Evolutionary conservation across 805 yeast species (phyloP), one percentile per base, ranked within the genome.

Genomic region (Kluyveromyces aestuarii): DNA sequence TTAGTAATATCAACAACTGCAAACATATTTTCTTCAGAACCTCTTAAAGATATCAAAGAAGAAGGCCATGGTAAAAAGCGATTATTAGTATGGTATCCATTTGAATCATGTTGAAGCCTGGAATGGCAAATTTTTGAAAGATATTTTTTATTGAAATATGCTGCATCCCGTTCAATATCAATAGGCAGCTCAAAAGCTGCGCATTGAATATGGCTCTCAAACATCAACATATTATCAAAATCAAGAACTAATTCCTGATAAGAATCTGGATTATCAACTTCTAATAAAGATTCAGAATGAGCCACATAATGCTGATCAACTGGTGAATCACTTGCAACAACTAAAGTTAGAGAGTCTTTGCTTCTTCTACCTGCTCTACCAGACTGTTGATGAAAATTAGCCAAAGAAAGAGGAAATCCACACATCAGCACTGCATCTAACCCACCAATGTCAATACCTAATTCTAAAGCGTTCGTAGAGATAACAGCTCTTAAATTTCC

Each of bases 311-410:
- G 82, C 57, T 88, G 95, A 64, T 91, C 96, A 1, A 88, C 79
- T 0, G 97, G 96, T 14, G 82, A 81, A 25, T 81, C 79, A 37
- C 93, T 84, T 1, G 90, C 93, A 11, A 93, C 87, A 47, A 85
- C 80, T 3, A 93, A 69, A 0, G 96, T 91, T 60, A 93, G 67
- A 4, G 96, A 87, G 44, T 93, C 97, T 47, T 77, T 77, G 46
- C 76, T 79, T 54, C 96, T 80, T 63, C 99, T 74, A 16, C 99
- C 99, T 0, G 96, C 98, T 60, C 99, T 75, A 37, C 99, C 99
- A 70, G 93, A 84, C 61, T 93, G 99, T 66, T 93, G 99, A 57
- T 90, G 87, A 61, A 93, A 78, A 52, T 88, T 88, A 45, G 95
- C 82, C 50, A 89, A 74, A 47, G 96, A 85, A 18, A 80, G 70